phyloP scores from a whole-genome alignment of 2,329 filamentous ascomycete species.

The Cryoendolithus antarcticus region DNA sequence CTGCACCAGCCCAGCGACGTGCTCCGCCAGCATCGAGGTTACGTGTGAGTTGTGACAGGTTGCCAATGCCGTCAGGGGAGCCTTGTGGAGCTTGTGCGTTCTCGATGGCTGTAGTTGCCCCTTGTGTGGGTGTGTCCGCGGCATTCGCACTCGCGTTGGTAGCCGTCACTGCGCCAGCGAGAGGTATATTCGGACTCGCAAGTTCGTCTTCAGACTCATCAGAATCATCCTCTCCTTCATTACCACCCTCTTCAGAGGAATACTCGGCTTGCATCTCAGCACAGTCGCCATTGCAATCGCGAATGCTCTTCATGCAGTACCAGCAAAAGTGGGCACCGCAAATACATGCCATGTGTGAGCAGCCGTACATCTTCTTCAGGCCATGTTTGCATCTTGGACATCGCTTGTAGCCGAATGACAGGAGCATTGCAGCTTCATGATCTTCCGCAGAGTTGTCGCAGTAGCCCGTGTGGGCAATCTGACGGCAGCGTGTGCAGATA shows the following conservation, averaged over 20 bases:
- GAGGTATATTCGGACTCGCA: too few species aligned
- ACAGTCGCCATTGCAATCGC: constrained; percentile 22
- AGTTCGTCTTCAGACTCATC: too few species aligned
- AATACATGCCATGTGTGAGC: constrained; percentile 35
- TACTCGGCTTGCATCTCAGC: constrained; percentile 6
- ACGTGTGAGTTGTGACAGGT: constrained; percentile 1
- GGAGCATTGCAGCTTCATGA: constrained; percentile 25
- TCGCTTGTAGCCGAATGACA: constrained; percentile 35
- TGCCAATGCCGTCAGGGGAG: constrained; percentile 1
- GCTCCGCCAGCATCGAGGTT: constrained; percentile 25
- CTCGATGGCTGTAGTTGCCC: too few species aligned
- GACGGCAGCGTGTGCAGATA: constrained; percentile 34
- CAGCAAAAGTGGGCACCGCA: constrained; percentile 42
- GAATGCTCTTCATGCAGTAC: constrained; percentile 26
- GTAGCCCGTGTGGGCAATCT: constrained; percentile 26
- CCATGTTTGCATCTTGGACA: constrained; percentile 39
- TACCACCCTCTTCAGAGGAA: constrained; percentile 8
- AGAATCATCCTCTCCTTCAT: constrained; percentile 11
- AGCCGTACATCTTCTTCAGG: constrained; percentile 37
- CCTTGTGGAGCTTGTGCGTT: too few species aligned
- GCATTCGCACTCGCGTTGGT: too few species aligned
- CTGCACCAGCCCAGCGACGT: constrained; percentile 20
- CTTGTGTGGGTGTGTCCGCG: too few species aligned
- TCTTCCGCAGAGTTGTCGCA: constrained; percentile 28
- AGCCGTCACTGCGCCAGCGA: too few species aligned